Percentiles rank a stretch among this genome's conserved stretches.
These are phyloP conservation scores for Micromonas pusilla DNA, from an alignment of 139 green algal species.

Conservation along the genomic window DNA sequence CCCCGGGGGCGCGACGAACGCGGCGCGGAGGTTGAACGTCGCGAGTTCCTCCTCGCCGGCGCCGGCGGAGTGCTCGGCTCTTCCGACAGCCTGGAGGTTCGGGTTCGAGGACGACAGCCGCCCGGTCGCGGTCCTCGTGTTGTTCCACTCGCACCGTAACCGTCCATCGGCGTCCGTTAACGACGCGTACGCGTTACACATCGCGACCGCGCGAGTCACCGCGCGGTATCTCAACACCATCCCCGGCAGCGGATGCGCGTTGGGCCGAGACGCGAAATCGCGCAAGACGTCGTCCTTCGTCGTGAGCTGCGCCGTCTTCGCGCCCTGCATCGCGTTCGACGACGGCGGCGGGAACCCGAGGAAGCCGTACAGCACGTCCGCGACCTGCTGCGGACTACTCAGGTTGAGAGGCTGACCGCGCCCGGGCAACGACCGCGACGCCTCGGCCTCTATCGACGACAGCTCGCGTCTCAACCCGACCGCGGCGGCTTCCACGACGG, in stretches of 20 bases:
- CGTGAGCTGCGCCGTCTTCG: background rate
- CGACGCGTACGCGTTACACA: conserved; percentile 12
- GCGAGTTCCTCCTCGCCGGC: too few relatives aligned
- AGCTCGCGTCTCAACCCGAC: background rate
- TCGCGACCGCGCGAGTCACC: background rate
- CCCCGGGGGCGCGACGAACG: conserved; percentile 45
- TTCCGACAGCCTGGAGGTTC: conserved; percentile 53
- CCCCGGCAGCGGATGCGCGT: background rate
- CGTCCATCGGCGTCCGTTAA: background rate
- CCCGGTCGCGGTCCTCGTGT: conserved; percentile 56
- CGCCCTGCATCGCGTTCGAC: background rate
- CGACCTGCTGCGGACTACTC: background rate
- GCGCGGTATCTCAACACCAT: background rate
- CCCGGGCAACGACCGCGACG: background rate
- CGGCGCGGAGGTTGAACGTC: conserved; percentile 31
- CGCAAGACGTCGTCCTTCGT: background rate
- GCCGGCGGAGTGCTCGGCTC: too few relatives aligned
- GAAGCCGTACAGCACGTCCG: background rate
- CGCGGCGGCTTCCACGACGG: too few relatives aligned
- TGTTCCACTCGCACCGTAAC: conserved; percentile 49
- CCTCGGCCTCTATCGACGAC: background rate
- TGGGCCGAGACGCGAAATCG: background rate
- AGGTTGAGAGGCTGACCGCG: background rate
- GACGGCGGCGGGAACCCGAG: background rate
- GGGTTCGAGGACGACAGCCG: conserved; percentile 49